phyloP scores from a whole-genome alignment of 805 yeast species.

The Scheffersomyces lignosus region DNA sequence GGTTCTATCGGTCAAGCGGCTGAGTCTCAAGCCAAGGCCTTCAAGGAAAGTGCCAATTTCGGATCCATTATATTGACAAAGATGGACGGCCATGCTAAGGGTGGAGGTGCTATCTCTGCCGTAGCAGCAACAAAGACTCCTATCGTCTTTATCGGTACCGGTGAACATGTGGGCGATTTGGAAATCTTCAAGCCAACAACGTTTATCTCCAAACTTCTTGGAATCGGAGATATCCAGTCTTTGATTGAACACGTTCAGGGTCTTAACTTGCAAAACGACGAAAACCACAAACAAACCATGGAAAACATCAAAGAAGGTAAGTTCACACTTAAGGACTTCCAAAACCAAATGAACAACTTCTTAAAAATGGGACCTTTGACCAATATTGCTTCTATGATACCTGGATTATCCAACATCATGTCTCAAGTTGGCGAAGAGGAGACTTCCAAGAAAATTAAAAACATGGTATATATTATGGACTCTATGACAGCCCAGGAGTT shows the following conservation, averaged over 20 bases:
- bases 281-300: constrained; percentile 83
- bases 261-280: constrained; percentile 61
- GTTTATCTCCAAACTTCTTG: constrained; percentile 87
- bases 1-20: constrained; percentile 99
- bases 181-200: constrained; percentile 89
- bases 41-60: constrained; percentile 88
- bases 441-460: constrained; percentile 76
- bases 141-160: constrained; percentile 94
- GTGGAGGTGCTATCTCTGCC: constrained; percentile 99
- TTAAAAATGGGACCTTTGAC: constrained; percentile 96
- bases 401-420: constrained; percentile 83
- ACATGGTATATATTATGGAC: constrained; percentile 90
- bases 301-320: constrained; percentile 94
- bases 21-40: constrained; percentile 89
- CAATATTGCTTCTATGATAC: constrained; percentile 93
- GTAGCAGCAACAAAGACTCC: constrained; percentile 97
- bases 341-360: constrained; percentile 92
- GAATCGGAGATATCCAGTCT: constrained; percentile 94
- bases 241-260: constrained; percentile 92
- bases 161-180: constrained; percentile 92
- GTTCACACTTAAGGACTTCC: constrained; percentile 86
- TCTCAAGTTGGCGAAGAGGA: constrained; percentile 90
- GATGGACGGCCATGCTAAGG: constrained; percentile 98
- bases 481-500: constrained; percentile 93
- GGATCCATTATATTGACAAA: constrained; percentile 95